Evolutionary conservation across 2,329 filamentous ascomycete species (phyloP), one percentile per base, ranked within the genome.

Genomic region (Penicillium capsulatum): DNA sequence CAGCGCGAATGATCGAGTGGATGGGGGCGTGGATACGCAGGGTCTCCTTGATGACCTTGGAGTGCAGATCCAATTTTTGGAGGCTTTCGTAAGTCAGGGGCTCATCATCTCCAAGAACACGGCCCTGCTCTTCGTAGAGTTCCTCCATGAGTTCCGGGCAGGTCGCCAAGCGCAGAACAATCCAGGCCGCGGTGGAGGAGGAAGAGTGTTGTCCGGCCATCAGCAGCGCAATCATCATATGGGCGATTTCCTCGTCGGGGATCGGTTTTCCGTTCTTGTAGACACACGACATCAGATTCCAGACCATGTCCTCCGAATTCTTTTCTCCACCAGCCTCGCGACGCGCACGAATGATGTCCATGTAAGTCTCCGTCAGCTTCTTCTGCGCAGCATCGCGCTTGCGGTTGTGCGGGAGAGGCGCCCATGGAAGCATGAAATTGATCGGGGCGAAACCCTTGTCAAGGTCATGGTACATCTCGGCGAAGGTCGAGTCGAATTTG

Each of bases 131-230:
- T 54, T 84, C 72, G 58, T 89, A 85, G 10, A 94, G 78, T 54
- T 91, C 85, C 54, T 94, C 85, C 55, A 84, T 74, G 45, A 94
- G 79, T n/a, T 89, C 74, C 9, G 88, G 86, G 56, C 84, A 76
- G 44, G 83, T 77, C 17, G 88, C 87, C 26, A 94, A 79, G 50
- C 83, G 84, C 28, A 94, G 76, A 63, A 92, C 76, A 57, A 94
- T 89, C 86, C 88, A 94, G 27, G 86, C 79, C 56, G 80, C 83
- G 27, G 86, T 90, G 14, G 86, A 88, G 3, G 87, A 87, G 2
- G 86, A 91, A 2, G 85, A 91, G 71, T 94, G 88, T 63, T 94
- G 88, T 40, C 88, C 88, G 43, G 86, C 88, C 87, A 94, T 94
- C 47, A 94, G 79, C 15, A 94, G 76, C 4, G 87, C 87, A 65